Evolutionary conservation across 257 asterid species (phyloP).

Genomic region (Ilex asprella): DNA sequence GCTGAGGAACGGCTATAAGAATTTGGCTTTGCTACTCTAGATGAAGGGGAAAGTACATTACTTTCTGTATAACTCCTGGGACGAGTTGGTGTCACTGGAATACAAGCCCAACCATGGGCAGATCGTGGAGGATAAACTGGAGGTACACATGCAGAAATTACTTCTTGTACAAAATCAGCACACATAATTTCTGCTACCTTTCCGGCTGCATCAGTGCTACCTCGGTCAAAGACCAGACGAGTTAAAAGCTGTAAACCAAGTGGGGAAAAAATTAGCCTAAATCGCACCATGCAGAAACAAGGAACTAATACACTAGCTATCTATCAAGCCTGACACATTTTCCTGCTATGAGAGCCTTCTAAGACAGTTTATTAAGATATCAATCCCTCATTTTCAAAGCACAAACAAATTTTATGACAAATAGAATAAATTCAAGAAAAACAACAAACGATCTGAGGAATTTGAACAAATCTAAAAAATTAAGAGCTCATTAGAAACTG

Average conservation of each 20-base stretch:
- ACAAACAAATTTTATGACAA: no score
- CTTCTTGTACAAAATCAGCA: constrained; percentile 95
- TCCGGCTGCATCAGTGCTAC: constrained; percentile 94
- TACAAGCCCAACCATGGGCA: constrained; percentile 97
- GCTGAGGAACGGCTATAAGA: constrained; percentile 80
- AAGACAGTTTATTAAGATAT: no score
- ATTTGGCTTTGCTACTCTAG: constrained; percentile 83
- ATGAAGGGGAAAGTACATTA: constrained; percentile 66
- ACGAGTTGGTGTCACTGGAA: constrained; percentile 81
- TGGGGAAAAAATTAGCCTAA: constrained; percentile 3
- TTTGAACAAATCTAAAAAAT: no score
- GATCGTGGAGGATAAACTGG: constrained; percentile 98
- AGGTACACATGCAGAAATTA: constrained; percentile 95
- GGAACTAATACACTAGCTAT: no score
- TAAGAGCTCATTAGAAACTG: no score
- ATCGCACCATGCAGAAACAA: no score
- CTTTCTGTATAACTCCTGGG: constrained; percentile 52
- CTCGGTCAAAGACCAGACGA: constrained; percentile 88
- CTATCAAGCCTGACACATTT: no score
- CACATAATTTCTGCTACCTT: constrained; percentile 94
- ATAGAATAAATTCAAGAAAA: no score
- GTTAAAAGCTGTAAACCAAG: constrained; percentile 72
- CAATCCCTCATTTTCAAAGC: no score
- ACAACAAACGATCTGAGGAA: no score
- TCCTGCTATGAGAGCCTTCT: no score